Evolutionary conservation across 768 basidiomycete species (phyloP).

Genomic region (Sutorius australiensis): DNA sequence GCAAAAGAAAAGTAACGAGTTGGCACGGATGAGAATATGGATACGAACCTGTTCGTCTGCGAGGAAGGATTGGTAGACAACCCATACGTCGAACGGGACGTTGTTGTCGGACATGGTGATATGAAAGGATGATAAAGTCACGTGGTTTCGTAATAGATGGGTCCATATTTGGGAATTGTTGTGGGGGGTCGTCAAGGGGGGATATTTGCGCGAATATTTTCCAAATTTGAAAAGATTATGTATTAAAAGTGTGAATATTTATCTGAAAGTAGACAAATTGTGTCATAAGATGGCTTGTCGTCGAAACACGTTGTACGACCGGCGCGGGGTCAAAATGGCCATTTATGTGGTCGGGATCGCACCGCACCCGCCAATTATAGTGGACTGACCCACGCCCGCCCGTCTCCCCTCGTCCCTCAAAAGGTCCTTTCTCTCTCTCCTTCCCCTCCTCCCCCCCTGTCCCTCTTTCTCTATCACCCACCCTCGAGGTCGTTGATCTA

Average conservation of each 20-base stretch:
- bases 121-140: conserved; percentile 10
- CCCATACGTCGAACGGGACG: conserved; percentile 42
- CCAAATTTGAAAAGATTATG: conserved; percentile 8
- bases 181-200: conserved; percentile 24
- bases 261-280: conserved; percentile 21
- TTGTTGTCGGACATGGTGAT: conserved; percentile 10
- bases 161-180: conserved; percentile 15
- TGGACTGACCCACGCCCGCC: conserved; percentile 42
- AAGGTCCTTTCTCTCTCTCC: conserved; percentile 31
- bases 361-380: conserved; percentile 51
- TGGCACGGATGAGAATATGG: not conserved
- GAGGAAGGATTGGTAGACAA: conserved; percentile 58
- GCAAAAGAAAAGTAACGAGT: not conserved
- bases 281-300: conserved; percentile 39
- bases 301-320: conserved; percentile 77
- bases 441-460: conserved; percentile 25
- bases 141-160: conserved; percentile 8
- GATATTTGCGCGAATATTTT: conserved; percentile 24
- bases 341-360: conserved; percentile 50
- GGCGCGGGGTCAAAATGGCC: conserved; percentile 57
- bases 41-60: conserved; percentile 59
- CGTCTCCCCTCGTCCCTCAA: conserved; percentile 34
- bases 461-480: conserved; percentile 26
- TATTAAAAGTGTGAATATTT: conserved; percentile 11
- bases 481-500: conserved; percentile 23